These are phyloP conservation scores for Alternaria novae-zelandiae DNA, from an alignment of 2,329 filamentous ascomycete species.

Conservation along the genomic window DNA sequence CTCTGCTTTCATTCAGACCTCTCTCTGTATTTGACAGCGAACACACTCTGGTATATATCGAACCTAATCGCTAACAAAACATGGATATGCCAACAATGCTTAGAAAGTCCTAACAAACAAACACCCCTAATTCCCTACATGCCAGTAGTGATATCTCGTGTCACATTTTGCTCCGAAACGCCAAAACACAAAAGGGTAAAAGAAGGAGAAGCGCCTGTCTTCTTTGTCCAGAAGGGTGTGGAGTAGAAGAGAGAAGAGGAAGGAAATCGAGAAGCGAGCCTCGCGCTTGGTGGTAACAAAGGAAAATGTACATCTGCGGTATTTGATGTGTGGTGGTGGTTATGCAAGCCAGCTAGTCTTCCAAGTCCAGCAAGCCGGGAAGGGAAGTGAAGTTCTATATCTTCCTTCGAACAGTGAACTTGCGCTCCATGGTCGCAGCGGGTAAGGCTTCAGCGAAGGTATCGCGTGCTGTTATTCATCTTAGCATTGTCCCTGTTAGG, in stretches of 20 bases:
- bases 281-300: neutral
- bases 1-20: neutral
- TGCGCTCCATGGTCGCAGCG: constrained; percentile 49
- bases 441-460: constrained; percentile 54
- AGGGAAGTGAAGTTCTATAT: constrained; percentile 27
- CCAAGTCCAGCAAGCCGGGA: neutral
- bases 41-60: neutral
- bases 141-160: neutral
- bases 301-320: neutral
- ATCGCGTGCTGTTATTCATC: constrained; percentile 50
- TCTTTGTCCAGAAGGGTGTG: neutral
- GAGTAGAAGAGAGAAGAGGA: neutral
- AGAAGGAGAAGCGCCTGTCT: neutral
- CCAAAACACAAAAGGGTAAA: neutral
- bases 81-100: neutral
- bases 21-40: neutral
- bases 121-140: neutral
- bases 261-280: neutral
- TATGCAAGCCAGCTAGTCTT: neutral
- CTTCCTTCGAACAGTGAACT: constrained; percentile 53
- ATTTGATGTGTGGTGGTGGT: neutral
- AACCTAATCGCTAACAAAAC: neutral
- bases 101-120: neutral
- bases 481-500: neutral
- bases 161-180: neutral